A percentile compares a stretch with the other conserved stretches of the same genome.
phyloP scores from a whole-genome alignment of 768 basidiomycete species.

The Phanerodontia chrysosporium region DNA sequence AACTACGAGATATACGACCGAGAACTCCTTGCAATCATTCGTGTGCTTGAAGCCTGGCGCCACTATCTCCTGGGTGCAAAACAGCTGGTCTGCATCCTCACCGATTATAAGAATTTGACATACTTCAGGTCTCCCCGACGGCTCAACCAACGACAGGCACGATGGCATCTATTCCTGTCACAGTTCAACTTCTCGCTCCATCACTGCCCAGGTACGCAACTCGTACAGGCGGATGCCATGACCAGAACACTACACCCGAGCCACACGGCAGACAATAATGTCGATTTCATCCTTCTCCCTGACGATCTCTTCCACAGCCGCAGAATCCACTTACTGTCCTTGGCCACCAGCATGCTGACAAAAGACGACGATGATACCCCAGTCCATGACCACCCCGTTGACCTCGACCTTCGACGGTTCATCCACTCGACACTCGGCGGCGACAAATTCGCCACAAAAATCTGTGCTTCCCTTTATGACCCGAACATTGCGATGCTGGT shows the following conservation, averaged over 20 bases:
- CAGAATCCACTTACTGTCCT: not conserved
- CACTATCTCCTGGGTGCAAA: conserved; percentile 21
- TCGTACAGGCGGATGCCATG: conserved; percentile 7
- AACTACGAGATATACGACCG: conserved; percentile 32
- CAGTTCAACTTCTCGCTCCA: conserved; percentile 16
- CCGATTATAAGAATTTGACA: conserved; percentile 29
- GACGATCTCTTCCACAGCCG: not conserved
- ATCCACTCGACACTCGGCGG: too few relatives aligned
- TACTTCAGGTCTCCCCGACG: conserved; percentile 22
- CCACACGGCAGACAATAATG: not conserved
- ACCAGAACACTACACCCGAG: not conserved
- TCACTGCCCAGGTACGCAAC: conserved; percentile 6
- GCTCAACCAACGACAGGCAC: conserved; percentile 28
- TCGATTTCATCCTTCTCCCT: not conserved
- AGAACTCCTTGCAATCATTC: conserved; percentile 34
- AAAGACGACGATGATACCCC: too few relatives aligned
- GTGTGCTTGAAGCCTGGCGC: conserved; percentile 21
- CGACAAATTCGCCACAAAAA: conserved; percentile 14
- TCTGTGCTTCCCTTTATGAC: conserved; percentile 11
- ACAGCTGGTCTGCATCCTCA: conserved; percentile 17
- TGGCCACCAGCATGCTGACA: not conserved
- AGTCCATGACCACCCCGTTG: too few relatives aligned
- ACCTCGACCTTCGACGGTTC: too few relatives aligned
- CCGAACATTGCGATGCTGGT: conserved; percentile 14
- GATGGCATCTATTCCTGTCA: conserved; percentile 23